Conservation (phyloP, 331 rosid species). For the Acacia pycnantha region DNA sequence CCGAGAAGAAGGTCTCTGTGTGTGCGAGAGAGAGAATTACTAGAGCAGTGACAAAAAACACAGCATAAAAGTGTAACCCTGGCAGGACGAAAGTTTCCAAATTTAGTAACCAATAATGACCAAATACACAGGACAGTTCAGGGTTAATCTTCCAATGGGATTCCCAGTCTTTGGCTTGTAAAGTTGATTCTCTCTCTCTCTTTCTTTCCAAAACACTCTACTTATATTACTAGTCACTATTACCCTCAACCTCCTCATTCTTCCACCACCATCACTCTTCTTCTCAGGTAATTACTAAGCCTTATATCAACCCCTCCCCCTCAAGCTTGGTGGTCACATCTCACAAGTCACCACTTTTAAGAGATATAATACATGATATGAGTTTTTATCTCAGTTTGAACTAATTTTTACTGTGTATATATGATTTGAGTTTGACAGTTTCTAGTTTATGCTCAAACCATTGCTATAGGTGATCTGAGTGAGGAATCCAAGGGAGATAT, state of each 20-base stretch:
- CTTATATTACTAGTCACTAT: background rate
- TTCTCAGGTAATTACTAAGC: slow-evolving; percentile 31
- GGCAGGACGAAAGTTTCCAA: slow-evolving; percentile 54
- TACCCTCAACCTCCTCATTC: slow-evolving; percentile 16
- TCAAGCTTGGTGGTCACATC: slow-evolving; percentile 16
- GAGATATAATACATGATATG: slow-evolving; percentile 1
- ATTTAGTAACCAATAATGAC: slow-evolving; percentile 50
- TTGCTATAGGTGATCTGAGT: slow-evolving; percentile 18
- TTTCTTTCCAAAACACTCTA: background rate
- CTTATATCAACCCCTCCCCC: slow-evolving; percentile 13
- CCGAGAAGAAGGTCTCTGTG: slow-evolving; percentile 44
- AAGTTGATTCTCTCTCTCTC: slow-evolving; percentile 29
- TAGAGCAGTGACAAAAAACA: slow-evolving; percentile 57
- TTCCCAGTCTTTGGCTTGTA: slow-evolving; percentile 40
- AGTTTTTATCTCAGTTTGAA: slow-evolving; percentile 16
- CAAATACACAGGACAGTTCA: slow-evolving; percentile 45
- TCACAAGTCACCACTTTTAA: slow-evolving; percentile 24
- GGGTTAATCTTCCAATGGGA: slow-evolving; percentile 47
- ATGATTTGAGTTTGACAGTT: slow-evolving; percentile 39
- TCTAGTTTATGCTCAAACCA: slow-evolving; percentile 30
- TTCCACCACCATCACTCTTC: slow-evolving; percentile 29
- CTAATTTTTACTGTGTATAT: background rate
- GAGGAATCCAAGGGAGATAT: slow-evolving; percentile 22
- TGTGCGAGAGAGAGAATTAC: slow-evolving; percentile 29
- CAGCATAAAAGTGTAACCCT: slow-evolving; percentile 59